These are phyloP conservation scores for Chlamydomonas sphaeroides DNA, from an alignment of 139 green algal species.

Conservation along the genomic window DNA sequence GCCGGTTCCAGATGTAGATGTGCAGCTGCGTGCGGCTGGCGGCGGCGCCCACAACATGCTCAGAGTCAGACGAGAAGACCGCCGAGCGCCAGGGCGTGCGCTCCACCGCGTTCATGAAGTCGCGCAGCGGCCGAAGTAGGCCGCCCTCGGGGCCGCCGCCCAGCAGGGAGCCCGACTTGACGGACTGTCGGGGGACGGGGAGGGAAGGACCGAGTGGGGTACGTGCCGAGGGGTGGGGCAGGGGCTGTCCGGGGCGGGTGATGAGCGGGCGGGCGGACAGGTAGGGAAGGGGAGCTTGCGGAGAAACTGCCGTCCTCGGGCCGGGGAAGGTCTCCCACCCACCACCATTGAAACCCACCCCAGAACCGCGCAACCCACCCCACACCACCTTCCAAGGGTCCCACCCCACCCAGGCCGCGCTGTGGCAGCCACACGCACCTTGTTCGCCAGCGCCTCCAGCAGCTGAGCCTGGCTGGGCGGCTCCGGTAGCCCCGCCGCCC, in stretches of 20 bases:
- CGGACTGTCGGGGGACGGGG: background rate
- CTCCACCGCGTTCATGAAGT: constrained; percentile 80
- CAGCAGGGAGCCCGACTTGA: constrained; percentile 46
- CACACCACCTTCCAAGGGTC: too few relatives aligned
- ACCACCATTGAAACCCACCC: too few relatives aligned
- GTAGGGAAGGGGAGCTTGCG: too few relatives aligned
- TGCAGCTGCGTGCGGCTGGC: constrained; percentile 60
- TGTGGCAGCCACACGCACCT: too few relatives aligned
- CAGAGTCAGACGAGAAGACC: constrained; percentile 69
- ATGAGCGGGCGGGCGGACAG: too few relatives aligned
- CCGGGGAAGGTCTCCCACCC: too few relatives aligned
- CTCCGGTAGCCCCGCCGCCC: background rate
- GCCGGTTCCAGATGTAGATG: constrained; percentile 74
- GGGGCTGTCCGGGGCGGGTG: too few relatives aligned
- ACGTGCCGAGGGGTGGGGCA: too few relatives aligned
- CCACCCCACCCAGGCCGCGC: too few relatives aligned
- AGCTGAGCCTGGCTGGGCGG: constrained; percentile 11
- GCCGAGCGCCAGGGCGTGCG: constrained; percentile 56
- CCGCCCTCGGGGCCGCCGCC: constrained; percentile 16
- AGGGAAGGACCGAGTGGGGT: too few relatives aligned
- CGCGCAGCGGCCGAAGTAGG: constrained; percentile 41
- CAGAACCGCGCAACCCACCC: too few relatives aligned
- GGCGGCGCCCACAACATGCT: constrained; percentile 69
- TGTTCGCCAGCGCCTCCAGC: constrained; percentile 21
- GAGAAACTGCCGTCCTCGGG: too few relatives aligned